Evolutionary conservation across 306 rosid species (phyloP).

Genomic region (Glycine latifolia): DNA sequence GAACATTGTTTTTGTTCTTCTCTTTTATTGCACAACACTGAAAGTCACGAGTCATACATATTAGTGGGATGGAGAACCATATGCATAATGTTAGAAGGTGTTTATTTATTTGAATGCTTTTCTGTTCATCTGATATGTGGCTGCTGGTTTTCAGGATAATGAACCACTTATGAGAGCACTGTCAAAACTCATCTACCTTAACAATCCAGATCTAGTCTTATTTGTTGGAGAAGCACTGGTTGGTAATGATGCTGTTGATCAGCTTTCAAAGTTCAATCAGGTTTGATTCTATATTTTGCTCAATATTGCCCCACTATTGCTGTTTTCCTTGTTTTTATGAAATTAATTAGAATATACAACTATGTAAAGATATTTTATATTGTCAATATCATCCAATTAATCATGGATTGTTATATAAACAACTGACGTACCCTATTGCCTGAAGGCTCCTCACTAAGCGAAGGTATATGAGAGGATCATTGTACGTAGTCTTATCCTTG

Average conservation of each 20-base stretch:
- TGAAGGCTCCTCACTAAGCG: no score
- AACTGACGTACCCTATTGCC: no score
- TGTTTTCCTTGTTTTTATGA: neutral
- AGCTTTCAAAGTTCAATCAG: constrained; percentile 91
- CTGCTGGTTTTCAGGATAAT: constrained; percentile 67
- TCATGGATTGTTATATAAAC: neutral
- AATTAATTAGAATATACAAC: no score
- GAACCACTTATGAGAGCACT: constrained; percentile 97
- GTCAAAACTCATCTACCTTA: constrained; percentile 84
- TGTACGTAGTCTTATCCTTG: no score
- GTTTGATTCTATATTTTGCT: constrained; percentile 48
- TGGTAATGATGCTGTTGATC: constrained; percentile 87
- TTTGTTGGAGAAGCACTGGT: constrained; percentile 86
- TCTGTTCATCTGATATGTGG: constrained; percentile 6
- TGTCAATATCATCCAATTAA: neutral
- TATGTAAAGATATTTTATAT: neutral
- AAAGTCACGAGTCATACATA: no score
- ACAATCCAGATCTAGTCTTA: constrained; percentile 86
- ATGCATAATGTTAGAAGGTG: neutral
- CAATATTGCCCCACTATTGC: constrained; percentile 30
- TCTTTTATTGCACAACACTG: no score
- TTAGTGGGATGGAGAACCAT: neutral
- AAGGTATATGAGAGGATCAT: no score
- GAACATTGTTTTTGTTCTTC: neutral
- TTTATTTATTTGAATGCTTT: constrained; percentile 4